Base-by-base conservation (phyloP, 2,329 filamentous ascomycete species). In the Diaporthe aspalathi region DNA sequence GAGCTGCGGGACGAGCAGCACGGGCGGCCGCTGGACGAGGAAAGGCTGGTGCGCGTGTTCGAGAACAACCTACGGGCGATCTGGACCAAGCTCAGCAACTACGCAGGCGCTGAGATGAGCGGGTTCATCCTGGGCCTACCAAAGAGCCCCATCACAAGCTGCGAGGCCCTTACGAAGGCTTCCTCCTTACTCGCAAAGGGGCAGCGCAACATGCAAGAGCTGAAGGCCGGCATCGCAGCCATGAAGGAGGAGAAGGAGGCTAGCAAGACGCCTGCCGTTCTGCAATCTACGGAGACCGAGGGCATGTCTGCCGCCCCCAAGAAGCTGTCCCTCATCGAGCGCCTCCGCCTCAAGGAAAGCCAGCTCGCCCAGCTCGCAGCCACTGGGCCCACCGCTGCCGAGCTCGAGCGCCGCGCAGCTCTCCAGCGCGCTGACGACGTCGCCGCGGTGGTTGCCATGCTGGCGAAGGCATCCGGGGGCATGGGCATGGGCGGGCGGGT, bases 301-400 rank as follows among this genome's bases (percentile, higher is more conserved):
- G 85, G 82, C 53, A 80, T 81, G 56, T 24, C 57, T 12, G 65
- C 38, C 38, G 11, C 53, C 29, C 20, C 45, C 35, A 38, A 7
- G n/a, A 85, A 90, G 82, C 90, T 92, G 83, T 89, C 89, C 67
- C 88, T 97, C 29, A 85, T 96, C 70, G 93, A 95, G 79, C 91
- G 93, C 62, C 88, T 97, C 74, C 91, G 92, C 74, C 85, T 87
- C 68, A 95, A 95, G 83, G 89, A 93, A 75, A 80, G 86, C 75
- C 84, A 88, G 78, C 79, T 87, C 78, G 77, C 83, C 73, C 78
- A 84, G 77, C 74, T 82, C 73, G 66, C 82, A 72, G 70, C 84
- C 71, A 75, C 79, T 0, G 87, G 86, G 0, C 84, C 87, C 0
- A 83, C 87, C 0, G 84, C 86, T 27, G 86, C 84, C 22, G 86